These are phyloP conservation scores for Daldinia grandis DNA, from an alignment of 495 filamentous ascomycete genomes.

Conservation along the genomic window DNA sequence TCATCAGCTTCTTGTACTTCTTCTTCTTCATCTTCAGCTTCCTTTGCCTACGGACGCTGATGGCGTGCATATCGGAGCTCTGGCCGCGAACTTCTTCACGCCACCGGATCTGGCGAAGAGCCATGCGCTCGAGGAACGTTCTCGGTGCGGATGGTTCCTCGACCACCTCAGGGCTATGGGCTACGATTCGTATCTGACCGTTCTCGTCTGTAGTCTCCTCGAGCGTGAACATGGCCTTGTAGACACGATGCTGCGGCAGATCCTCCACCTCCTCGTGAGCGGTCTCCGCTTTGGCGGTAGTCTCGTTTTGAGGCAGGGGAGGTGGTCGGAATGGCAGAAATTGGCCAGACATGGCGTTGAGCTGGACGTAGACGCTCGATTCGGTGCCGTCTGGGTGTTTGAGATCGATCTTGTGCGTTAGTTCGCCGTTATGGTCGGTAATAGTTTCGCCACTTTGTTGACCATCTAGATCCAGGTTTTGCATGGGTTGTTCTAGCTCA, in stretches of 20 bases:
- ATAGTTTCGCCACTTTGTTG: slow-evolving; percentile 43
- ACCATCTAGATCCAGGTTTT: slow-evolving; percentile 45
- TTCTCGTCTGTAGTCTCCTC: slow-evolving; percentile 75
- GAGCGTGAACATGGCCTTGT: slow-evolving; percentile 83
- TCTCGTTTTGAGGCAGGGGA: slow-evolving; percentile 69
- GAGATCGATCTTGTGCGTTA: slow-evolving; percentile 49
- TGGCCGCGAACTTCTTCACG: slow-evolving; percentile 55
- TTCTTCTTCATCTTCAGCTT: slow-evolving; percentile 99
- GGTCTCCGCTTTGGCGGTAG: slow-evolving; percentile 41
- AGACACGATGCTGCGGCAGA: slow-evolving; percentile 64
- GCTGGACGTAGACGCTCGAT: slow-evolving; percentile 53
- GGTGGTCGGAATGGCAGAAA: slow-evolving; percentile 83
- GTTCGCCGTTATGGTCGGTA: slow-evolving; percentile 42
- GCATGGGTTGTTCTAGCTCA: slow-evolving; percentile 70
- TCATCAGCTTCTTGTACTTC: slow-evolving; percentile 99
- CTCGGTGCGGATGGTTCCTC: slow-evolving; percentile 52
- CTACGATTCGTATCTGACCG: slow-evolving; percentile 68
- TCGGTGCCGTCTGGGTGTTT: slow-evolving; percentile 62
- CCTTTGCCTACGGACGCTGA: slow-evolving; percentile 88
- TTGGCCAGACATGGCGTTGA: slow-evolving; percentile 60
- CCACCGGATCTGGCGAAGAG: slow-evolving; percentile 56
- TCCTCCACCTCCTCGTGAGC: slow-evolving; percentile 50
- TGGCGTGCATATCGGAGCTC: slow-evolving; percentile 62
- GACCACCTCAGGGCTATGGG: slow-evolving; percentile 60
- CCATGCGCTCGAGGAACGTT: slow-evolving; percentile 62